phyloP scores from a whole-genome alignment of 1,284 basidiomycete species.

The Sporisorium graminicola region DNA sequence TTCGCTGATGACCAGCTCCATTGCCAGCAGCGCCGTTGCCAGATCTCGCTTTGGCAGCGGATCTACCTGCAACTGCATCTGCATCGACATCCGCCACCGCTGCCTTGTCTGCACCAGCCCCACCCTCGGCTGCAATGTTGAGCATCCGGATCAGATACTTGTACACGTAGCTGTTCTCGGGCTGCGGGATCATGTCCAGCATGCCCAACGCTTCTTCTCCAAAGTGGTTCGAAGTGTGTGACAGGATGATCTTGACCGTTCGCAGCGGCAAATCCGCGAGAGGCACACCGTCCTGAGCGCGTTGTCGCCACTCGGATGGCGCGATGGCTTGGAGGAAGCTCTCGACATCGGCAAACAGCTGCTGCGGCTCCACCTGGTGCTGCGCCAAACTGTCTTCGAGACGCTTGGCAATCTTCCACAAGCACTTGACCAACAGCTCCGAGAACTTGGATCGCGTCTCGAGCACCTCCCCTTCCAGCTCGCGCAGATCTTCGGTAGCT shows the following conservation, averaged over 20 bases:
- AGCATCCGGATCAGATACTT: constrained; percentile 63
- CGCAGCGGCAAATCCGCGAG: constrained; percentile 96
- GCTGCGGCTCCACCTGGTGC: constrained; percentile 83
- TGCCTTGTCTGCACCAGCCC: constrained; percentile 26
- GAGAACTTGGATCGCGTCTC: constrained; percentile 81
- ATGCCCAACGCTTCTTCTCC: constrained; percentile 61
- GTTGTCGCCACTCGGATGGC: constrained; percentile 93
- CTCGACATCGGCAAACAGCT: constrained; percentile 92
- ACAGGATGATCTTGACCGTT: constrained; percentile 81
- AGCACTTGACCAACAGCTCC: constrained; percentile 95
- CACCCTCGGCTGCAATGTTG: constrained; percentile 47
- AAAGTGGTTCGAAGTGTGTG: constrained; percentile 70
- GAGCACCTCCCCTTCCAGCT: constrained; percentile 68
- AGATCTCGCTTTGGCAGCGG: constrained; percentile 10
- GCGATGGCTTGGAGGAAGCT: constrained; percentile 92
- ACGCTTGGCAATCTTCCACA: constrained; percentile 96
- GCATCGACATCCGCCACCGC: constrained; percentile 71
- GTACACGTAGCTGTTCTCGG: constrained; percentile 66
- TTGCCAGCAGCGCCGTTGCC: constrained; percentile 16
- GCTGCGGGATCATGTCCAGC: constrained; percentile 60
- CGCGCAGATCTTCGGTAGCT: constrained; percentile 86
- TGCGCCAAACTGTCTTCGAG: constrained; percentile 91
- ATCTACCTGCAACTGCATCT: constrained; percentile 76
- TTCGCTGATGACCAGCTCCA: constrained; percentile 73
- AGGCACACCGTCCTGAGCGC: constrained; percentile 89